Conservation (phyloP, 2,329 filamentous ascomycete genomes). For the Scolecobasidium constrictum region DNA sequence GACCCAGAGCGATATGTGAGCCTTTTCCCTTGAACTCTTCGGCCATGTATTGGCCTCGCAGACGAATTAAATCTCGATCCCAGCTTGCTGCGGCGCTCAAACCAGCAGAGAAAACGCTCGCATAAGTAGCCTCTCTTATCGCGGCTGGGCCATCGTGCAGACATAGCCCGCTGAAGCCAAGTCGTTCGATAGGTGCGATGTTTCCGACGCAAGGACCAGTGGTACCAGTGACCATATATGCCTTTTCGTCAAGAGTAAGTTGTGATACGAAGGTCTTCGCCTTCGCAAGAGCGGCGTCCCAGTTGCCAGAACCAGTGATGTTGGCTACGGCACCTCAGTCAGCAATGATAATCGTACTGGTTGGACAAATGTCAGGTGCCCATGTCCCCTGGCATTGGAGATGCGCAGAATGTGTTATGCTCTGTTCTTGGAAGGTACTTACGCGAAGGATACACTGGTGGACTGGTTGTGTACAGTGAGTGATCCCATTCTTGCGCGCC, state of each 20-base stretch:
- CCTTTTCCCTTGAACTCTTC: slow-evolving; percentile 31
- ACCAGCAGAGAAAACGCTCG: slow-evolving; percentile 28
- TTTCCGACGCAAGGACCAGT: slow-evolving; percentile 17
- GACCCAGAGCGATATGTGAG: slow-evolving; percentile 30
- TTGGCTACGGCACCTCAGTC: not conserved
- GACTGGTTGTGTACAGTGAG: slow-evolving; percentile 11
- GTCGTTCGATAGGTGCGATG: slow-evolving; percentile 23
- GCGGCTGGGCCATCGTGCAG: slow-evolving; percentile 30
- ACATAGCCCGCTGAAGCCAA: slow-evolving; percentile 26
- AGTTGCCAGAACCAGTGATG: slow-evolving; percentile 12
- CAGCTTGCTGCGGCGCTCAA: slow-evolving; percentile 28
- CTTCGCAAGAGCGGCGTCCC: slow-evolving; percentile 28
- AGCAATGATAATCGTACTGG: too few relatives aligned
- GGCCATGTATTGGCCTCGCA: slow-evolving; percentile 23
- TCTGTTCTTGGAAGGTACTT: too few relatives aligned
- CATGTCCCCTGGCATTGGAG: too few relatives aligned
- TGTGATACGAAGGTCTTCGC: slow-evolving; percentile 28
- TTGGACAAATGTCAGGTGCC: too few relatives aligned
- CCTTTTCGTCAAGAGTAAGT: slow-evolving; percentile 28
- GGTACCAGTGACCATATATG: slow-evolving; percentile 25
- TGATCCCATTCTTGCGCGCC: slow-evolving; percentile 11
- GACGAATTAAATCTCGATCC: slow-evolving; percentile 22
- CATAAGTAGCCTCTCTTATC: slow-evolving; percentile 26
- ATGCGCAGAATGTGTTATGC: too few relatives aligned
- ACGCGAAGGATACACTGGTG: slow-evolving; percentile 12